Base-by-base conservation (phyloP, 352 stramenopile species). In the Phytophthora ohioensis region DNA sequence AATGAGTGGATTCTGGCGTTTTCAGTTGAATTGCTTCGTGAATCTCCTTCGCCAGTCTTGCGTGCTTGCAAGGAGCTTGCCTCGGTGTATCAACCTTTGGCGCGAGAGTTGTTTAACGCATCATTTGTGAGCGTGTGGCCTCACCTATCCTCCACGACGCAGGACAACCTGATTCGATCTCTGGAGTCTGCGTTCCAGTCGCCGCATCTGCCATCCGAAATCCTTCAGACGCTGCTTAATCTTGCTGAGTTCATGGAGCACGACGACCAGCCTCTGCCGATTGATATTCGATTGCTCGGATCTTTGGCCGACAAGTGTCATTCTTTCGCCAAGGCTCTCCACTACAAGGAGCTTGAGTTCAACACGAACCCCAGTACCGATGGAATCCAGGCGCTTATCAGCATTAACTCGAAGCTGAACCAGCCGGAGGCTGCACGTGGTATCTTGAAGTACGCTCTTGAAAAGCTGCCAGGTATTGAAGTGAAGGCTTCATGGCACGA, bases 241-340 rank as follows among this genome's bases (percentile, higher is more conserved):
- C 83, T 99, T 13, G 97, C 97, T 5, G 98, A 99, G 85, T 99
- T 99, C 59, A 99, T 99, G 97, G 98, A 99, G 80, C 97, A 99
- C 64, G 97, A 99, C 67, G 97, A 99, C 59, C 90, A 98, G 75
- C 87, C 88, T 13, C 77, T 99, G 42, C 97, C 98, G 12, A 99
- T 99, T 67, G 96, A 99, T 71, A 99, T 99, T 71, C 90, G 93
- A 1, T 80, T 98, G 21, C 85, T 99, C 4, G 97, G 97, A 5
- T 95, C 98, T 57, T 84, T 99, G 15, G 98, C 98, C 5, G 85
- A 99, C 62, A 99, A 98, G 61, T 99, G 97, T 63, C 97, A 99
- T 78, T 98, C 98, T 38, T 99, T 99, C 64, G 98, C 98, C 7
- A 99, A 99, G 79, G 97, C 97, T 8, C 75, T 99, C 34, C 96